Base-by-base conservation (phyloP, 2,329 filamentous ascomycete genomes). In the Grosmannia huntii region DNA sequence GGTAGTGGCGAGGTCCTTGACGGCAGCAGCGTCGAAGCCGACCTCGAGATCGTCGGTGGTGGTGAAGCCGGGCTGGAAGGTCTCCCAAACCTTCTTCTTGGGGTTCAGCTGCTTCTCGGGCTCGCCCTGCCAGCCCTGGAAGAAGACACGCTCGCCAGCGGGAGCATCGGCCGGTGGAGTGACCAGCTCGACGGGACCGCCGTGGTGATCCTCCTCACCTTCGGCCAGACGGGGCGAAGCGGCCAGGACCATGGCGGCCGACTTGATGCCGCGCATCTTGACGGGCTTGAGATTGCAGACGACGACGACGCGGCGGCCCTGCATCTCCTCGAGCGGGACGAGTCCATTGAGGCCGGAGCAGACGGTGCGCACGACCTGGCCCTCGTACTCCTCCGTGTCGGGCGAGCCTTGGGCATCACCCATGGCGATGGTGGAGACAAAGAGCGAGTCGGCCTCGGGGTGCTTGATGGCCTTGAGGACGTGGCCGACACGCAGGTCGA, bases 41-140 rank as follows among this genome's bases (percentile, higher is more conserved):
- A 96, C 92, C 73, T 91, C 87, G 56, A 92, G 77, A 53, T 72
- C 73, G 9, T 86, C 86, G 1, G 87, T 95, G 9, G 92, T 99
- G 33, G 89, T 95, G 75, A 97, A 97, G 0, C 92, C 94, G 1
- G 91, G 90, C 79, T 97, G 92, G 74, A 96, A 89, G 11, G 81
- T 89, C 79, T 99, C 94, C 91, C 92, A 97, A 61, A 97, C 78
- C 85, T 97, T 97, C 85, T 97, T 99, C 86, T 99, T 99, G 60
- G 94, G 94, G 80, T 97, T 99, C 59, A 99, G 80, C 56, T 92
- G 83, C 62, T 86, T 86, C 80, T 99, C 94, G 0, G 94, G 90
- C 77, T 95, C 88, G 60, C 90, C 91, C 71, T 89, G 80, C 85
- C 89, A 99, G 53, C 94, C 94, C 70, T 97, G 89, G 69, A 99